Evolutionary conservation across 2,329 filamentous ascomycete genomes (phyloP).

Genomic region (Torrubiellomyces zombiae): DNA sequence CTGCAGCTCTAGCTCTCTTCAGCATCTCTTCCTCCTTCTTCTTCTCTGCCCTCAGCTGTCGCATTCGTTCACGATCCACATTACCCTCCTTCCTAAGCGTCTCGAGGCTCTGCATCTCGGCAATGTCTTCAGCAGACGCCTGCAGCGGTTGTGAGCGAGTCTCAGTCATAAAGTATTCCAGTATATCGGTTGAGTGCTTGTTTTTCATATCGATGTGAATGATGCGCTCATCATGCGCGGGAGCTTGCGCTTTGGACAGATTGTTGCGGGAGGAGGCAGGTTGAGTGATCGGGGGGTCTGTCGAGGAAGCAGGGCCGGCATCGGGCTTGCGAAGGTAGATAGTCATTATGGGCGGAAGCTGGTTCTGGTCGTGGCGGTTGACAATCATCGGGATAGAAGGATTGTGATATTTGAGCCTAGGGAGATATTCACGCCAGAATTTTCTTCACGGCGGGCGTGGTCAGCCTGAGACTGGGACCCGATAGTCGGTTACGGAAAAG

Average conservation of each 20-base stretch:
- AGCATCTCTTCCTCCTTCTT: constrained; percentile 42
- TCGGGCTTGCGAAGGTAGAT: constrained; percentile 51
- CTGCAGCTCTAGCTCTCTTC: constrained; percentile 22
- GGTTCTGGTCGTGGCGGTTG: constrained; percentile 44
- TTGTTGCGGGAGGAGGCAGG: constrained; percentile 30
- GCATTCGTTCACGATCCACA: constrained; percentile 36
- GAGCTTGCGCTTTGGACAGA: constrained; percentile 29
- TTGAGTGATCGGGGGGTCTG: constrained; percentile 18
- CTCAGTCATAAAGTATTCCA: constrained; percentile 42
- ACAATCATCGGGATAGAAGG: constrained; percentile 71
- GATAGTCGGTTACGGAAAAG: constrained; percentile 5
- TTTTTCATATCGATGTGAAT: constrained; percentile 48
- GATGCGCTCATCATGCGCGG: constrained; percentile 30
- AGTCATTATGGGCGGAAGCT: constrained; percentile 42
- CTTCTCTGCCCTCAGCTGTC: constrained; percentile 36
- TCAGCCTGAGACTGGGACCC: constrained; percentile 16
- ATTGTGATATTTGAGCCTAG: constrained; percentile 88
- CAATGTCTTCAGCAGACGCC: constrained; percentile 41
- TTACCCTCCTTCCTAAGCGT: constrained; percentile 33
- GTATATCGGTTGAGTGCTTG: constrained; percentile 42
- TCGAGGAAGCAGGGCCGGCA: constrained; percentile 13
- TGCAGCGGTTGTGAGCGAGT: constrained; percentile 42
- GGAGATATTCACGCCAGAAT: constrained; percentile 75
- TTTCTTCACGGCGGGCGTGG: constrained; percentile 38
- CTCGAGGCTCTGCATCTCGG: constrained; percentile 39